Evolutionary conservation across 345 rosid genomes (phyloP), one percentile per base, ranked within the genome.

Genomic region (Hirschfeldia incana): DNA sequence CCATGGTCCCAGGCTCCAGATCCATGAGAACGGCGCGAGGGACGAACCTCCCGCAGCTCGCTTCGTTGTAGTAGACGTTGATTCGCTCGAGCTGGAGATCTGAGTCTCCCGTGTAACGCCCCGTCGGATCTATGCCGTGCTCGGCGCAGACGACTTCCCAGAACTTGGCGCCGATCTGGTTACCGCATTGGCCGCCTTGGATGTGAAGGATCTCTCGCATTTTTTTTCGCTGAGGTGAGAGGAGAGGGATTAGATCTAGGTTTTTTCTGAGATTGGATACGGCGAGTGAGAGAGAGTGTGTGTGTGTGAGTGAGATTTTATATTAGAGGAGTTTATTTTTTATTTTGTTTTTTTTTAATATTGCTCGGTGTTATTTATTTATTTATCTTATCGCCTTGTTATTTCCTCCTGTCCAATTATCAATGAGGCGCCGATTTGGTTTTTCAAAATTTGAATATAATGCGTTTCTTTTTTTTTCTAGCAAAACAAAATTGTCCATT

Each of bases 201-300:
- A 78, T 79, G 69, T 79, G 82, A 66, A 79, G 78, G 69, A 79
- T 79, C 77, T 79, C 82, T 12, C 82, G 73, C 82, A 79, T 79
- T 11, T 66, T 11, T 66, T 21, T 65, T 78, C 71, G 64, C 4
- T 72, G 10, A 27, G 5, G 0, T 6, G 8, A 4, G 1, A 49
- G 55, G 16, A 13, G 55, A 49, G 2, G 58, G 59, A 16, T 53
- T 53, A 53, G 59, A 53, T 53, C n/a, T 67, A 57, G 73, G 74
- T 65, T 39, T 58, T 75, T 34, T 75, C 49, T 5, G 32, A 37
- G 57, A 37, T 39, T 57, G 58, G n/a, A 15, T 15, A 44, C 51
- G 1, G 10, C 10, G 9, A 34, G 37, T 8, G 4, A 37, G 16
- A n/a, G 16, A 12, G 1, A 37, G 28, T 12, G 10, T 10, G 73